Evolutionary conservation across 805 yeast genomes (phyloP), one percentile per base, ranked within the genome.

Genomic region (Yarrowia porcina): DNA sequence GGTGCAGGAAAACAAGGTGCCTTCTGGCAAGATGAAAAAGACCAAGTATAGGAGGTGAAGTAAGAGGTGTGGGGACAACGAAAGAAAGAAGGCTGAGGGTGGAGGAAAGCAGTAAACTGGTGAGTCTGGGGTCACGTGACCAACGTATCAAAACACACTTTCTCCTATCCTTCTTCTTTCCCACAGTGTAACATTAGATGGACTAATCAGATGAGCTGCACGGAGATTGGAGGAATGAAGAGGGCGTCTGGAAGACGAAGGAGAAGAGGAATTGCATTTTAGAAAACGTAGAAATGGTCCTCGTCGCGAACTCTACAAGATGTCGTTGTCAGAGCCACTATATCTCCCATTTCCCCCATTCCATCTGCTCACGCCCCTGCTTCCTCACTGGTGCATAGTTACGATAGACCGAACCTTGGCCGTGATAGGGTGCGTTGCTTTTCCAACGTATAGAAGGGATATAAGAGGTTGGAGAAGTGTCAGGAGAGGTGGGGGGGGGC

Each of bases 401-500:
- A 45, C 52, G 52, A 45, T 45, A 45, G 52, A n/a, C 52, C 36
- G 52, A 45, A 45, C 52, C 52, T 45, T 45, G 52, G 52, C 52
- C 52, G 52, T 45, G 52, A 45, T 45, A 45, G 52, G 52, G 52
- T 45, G 52, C 21, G 52, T 44, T 42, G 32, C 49, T 44, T 23
- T 41, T 15, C 23, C 21, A 18, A 17, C 45, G 18, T 23, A 41
- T 41, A 23, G 17, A n/a, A 23, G n/a, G n/a, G n/a, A n/a, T n/a
- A n/a, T n/a, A n/a, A n/a, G n/a, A n/a, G n/a, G n/a, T n/a, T n/a
- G n/a, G n/a, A n/a, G n/a, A n/a, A n/a, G n/a, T n/a, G n/a, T n/a
- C n/a, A n/a, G n/a, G n/a, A n/a, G n/a, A n/a, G n/a, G n/a, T n/a
- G n/a, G n/a, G n/a, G n/a, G n/a, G n/a, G n/a, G n/a, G n/a, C n/a